Evolutionary conservation across 495 filamentous ascomycete genomes (phyloP), one percentile per base, ranked within the genome.

Genomic region (Aeminium ludgeri): DNA sequence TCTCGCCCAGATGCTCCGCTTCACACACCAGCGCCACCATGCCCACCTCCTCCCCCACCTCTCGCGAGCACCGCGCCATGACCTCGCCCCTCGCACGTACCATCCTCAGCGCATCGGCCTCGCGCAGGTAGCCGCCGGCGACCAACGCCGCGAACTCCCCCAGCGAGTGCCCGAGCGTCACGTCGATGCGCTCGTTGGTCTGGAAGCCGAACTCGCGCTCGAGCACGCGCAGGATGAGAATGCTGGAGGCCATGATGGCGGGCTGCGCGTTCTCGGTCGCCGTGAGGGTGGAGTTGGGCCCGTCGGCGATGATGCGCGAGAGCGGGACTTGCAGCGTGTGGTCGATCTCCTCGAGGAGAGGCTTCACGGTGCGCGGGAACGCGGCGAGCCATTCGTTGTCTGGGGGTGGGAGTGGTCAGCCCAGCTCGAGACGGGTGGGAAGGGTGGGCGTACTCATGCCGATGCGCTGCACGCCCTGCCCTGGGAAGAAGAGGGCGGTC

Each of bases 21-120:
- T 94, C 84, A 45, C 82, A 91, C 2, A 97, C 74, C 6, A 95
- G 61, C 8, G 89, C 89, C 15, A 93, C 75, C 89, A 96, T 97
- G 36, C 89, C 89, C 48, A 89, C 82, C 30, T 64, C 65, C 47
- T 82, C 81, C 36, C 74, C 79, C 8, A 82, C 79, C 16, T 69
- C 58, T 38, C 58, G 59, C 3, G 83, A 82, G 52, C 82, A 86
- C 30, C 71, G 65, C 1, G 80, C 75, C 86, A 96, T 93, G 20
- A 76, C 71, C 56, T 87, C 81, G 27, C 82, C 89, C 25, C 89
- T 76, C 41, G 68, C 66, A 39, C 80, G 72, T 33, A 93, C 77
- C 60, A 96, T 63, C 45, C 60, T 70, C 32, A 95, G 60, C 11
- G 83, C 79, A 56, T 94, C 85, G 13, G 70, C 53, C 53, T 89